Base-by-base conservation (phyloP, 441 rosid genomes). In the Manihot esculenta region DNA sequence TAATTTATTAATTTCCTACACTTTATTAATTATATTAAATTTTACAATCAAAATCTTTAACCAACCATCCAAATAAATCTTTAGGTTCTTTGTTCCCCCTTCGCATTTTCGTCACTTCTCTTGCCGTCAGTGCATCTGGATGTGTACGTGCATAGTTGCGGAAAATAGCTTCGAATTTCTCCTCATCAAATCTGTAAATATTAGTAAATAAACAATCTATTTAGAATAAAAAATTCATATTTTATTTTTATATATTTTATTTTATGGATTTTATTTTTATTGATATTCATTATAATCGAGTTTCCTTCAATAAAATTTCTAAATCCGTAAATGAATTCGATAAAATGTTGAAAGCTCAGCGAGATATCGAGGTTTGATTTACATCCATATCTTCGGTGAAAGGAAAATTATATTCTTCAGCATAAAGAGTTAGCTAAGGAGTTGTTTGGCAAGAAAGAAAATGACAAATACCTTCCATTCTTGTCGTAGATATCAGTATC, bases 401-500 rank as follows among this genome's bases (percentile, higher is more conserved):
- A n/a, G n/a, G 14, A 21, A 44, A 23, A 11, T 1, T 0, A 42
- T 9, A 63, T 45, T 44, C 67, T 45, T 63, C 20, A 62, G 1
- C 41, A 6, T 35, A 4, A 11, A 41, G 12, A 20, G 20, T 63
- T 45, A 44, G 66, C n/a, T 44, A 30, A 7, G 27, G 21, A 55
- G 35, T n/a, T 49, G 20, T 10, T 17, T 59, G 63, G 12, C 10
- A 38, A 64, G 35, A 62, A 53, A 41, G 10, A 18, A 30, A 13
- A 44, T 42, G 4, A 21, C 2, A 56, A 18, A 3, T 85, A 89
- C 97, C 98, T 84, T 84, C 98, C 98, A 73, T 91, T 79, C 3
- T 80, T 68, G 64, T 91, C 96, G 69, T 91, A 93, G 45, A 80
- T 93, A 15, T 88, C 98, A 5, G 97, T 82, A 59, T 91, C 98